Evolutionary conservation across 2,329 filamentous ascomycete species (phyloP).

Genomic region (Colletotrichum endophyticum): DNA sequence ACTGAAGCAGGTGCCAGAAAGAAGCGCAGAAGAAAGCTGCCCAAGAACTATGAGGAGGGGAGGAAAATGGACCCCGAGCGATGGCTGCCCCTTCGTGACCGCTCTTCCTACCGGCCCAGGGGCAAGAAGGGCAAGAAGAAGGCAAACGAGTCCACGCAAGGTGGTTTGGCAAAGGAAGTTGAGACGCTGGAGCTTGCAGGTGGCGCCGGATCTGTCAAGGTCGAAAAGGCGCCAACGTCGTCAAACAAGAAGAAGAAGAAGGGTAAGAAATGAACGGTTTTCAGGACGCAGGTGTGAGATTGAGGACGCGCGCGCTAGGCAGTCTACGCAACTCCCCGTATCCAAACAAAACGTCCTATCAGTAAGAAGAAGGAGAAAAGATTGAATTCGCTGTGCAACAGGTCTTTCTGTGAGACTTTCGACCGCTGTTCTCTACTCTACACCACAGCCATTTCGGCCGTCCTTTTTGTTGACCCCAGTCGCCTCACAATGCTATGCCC

Average conservation of each 20-base stretch:
- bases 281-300: neutral
- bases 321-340: neutral
- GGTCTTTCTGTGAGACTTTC: neutral
- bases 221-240: conserved; percentile 59
- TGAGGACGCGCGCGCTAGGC: neutral
- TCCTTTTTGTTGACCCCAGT: neutral
- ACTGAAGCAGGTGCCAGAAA: conserved; percentile 35
- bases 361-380: neutral
- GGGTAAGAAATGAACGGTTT: conserved; percentile 53
- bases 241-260: conserved; percentile 57
- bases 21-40: conserved; percentile 67
- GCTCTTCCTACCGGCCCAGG: conserved; percentile 87
- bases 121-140: conserved; percentile 91
- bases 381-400: neutral
- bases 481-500: conserved; percentile 14
- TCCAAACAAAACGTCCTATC: neutral
- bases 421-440: neutral
- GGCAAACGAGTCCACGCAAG: conserved; percentile 80
- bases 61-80: conserved; percentile 89
- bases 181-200: conserved; percentile 69
- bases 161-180: conserved; percentile 79
- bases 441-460: neutral
- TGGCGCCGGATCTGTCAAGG: conserved; percentile 66
- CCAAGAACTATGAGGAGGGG: conserved; percentile 75
- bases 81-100: conserved; percentile 90